These are phyloP conservation scores for Thielaviopsis ethacetica DNA, from an alignment of 2,329 filamentous ascomycete species.

Conservation along the genomic window DNA sequence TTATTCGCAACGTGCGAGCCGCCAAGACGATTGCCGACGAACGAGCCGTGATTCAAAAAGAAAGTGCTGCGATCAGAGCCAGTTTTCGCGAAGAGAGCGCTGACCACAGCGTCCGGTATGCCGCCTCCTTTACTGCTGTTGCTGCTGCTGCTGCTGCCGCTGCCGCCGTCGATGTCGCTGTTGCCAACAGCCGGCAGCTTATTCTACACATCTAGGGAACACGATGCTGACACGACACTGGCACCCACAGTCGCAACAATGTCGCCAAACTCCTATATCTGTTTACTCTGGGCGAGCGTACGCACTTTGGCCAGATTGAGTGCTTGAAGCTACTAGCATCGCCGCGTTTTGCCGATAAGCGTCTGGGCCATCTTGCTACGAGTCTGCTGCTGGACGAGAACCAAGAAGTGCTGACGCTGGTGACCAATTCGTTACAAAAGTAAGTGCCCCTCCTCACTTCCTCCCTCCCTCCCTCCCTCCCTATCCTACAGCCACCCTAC, in stretches of 20 bases:
- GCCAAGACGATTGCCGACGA: conserved; percentile 99
- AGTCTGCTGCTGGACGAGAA: conserved; percentile 96
- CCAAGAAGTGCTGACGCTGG: conserved; percentile 89
- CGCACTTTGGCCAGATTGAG: conserved; percentile 98
- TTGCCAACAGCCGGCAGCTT: neutral
- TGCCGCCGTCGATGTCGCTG: too few relatives aligned
- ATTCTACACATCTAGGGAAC: too few relatives aligned
- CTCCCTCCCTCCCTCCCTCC: too few relatives aligned
- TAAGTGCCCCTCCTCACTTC: conserved; percentile 26
- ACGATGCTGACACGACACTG: conserved; percentile 2
- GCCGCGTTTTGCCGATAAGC: conserved; percentile 93
- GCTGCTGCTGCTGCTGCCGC: neutral
- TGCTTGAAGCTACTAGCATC: conserved; percentile 94
- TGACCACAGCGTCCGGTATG: conserved; percentile 74
- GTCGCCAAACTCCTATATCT: conserved; percentile 96
- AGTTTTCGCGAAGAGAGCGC: conserved; percentile 96
- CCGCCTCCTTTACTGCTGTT: neutral
- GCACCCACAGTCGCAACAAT: conserved; percentile 70
- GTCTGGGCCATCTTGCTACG: conserved; percentile 85
- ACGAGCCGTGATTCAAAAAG: conserved; percentile 94
- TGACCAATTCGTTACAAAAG: conserved; percentile 98
- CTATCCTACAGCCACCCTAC: too few relatives aligned
- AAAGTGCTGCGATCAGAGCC: conserved; percentile 91
- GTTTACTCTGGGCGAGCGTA: conserved; percentile 91
- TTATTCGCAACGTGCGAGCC: conserved; percentile 96